Evolutionary conservation across 495 filamentous ascomycete species (phyloP).

Genomic region (Penicillium pancosmium): DNA sequence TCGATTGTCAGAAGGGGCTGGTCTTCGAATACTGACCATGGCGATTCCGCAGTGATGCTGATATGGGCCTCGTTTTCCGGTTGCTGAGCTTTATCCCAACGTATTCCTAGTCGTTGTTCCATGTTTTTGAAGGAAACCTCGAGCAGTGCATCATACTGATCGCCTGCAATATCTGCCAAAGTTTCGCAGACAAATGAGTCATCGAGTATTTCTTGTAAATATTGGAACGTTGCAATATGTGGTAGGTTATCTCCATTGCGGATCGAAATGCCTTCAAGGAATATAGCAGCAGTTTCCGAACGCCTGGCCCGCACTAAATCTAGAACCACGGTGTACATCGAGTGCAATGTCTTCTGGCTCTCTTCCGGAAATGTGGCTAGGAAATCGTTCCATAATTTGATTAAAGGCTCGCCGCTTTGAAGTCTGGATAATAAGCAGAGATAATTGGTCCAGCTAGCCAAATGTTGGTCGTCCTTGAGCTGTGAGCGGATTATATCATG

Average conservation of each 20-base stretch:
- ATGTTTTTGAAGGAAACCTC: conserved; percentile 27
- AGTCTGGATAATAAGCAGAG: conserved; percentile 30
- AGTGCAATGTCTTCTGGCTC: conserved; percentile 4
- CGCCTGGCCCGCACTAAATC: conserved; percentile 21
- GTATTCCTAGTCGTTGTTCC: conserved; percentile 35
- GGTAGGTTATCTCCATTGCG: conserved; percentile 27
- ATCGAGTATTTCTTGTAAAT: conserved; percentile 22
- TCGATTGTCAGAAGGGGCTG: conserved; percentile 34
- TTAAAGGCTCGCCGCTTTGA: conserved; percentile 15
- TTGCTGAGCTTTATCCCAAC: conserved; percentile 24
- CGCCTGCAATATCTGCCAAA: conserved; percentile 26
- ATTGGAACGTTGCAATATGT: conserved; percentile 21
- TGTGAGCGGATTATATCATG: conserved; percentile 24
- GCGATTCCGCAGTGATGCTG: conserved; percentile 19
- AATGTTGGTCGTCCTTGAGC: background rate
- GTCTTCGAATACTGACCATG: conserved; percentile 20
- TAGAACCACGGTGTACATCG: conserved; percentile 30
- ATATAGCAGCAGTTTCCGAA: conserved; percentile 23
- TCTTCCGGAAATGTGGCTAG: conserved; percentile 14
- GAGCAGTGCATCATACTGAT: conserved; percentile 29
- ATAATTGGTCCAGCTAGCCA: conserved; percentile 10
- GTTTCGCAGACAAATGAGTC: conserved; percentile 19
- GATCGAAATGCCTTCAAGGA: conserved; percentile 32
- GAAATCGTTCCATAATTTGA: conserved; percentile 25
- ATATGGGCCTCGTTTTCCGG: conserved; percentile 16